Conservation (phyloP, 2,329 filamentous ascomycete genomes). For the Leptographium radiaticola region DNA sequence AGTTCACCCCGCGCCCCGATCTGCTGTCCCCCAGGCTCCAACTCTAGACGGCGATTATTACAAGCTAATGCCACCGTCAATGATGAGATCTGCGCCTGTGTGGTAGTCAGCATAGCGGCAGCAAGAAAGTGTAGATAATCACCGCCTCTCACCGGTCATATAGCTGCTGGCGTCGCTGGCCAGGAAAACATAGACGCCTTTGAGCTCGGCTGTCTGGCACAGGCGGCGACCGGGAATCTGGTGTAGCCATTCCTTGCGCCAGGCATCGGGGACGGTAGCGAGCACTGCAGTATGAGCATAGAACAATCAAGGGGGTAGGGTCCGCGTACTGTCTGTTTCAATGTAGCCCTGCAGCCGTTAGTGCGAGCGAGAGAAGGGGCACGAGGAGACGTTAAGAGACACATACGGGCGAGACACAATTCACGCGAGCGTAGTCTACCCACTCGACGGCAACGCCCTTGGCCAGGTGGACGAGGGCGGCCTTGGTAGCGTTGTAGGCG, state of each 20-base stretch:
- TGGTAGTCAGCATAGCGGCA: background rate
- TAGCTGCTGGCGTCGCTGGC: slow-evolving; percentile 42
- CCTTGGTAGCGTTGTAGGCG: slow-evolving; percentile 62
- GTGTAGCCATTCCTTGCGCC: slow-evolving; percentile 55
- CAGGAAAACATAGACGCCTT: slow-evolving; percentile 46
- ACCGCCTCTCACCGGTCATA: background rate
- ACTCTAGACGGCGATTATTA: too few relatives aligned
- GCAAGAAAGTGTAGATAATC: background rate
- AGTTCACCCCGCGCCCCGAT: too few relatives aligned
- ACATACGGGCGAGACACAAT: slow-evolving; percentile 53
- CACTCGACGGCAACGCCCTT: slow-evolving; percentile 64
- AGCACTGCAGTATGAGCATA: slow-evolving; percentile 22
- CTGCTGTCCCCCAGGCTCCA: too few relatives aligned
- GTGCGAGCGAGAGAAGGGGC: background rate
- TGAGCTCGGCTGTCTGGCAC: slow-evolving; percentile 43
- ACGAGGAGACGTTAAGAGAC: background rate
- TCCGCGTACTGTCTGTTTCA: slow-evolving; percentile 27
- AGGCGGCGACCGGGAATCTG: slow-evolving; percentile 28
- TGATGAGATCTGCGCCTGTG: background rate
- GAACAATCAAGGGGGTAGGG: too few relatives aligned
- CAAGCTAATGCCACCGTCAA: background rate
- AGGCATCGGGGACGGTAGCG: slow-evolving; percentile 54
- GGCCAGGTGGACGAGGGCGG: slow-evolving; percentile 45
- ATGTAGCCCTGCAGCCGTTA: slow-evolving; percentile 16
- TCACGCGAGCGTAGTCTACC: slow-evolving; percentile 59